Percentiles rank a stretch among this genome's conserved stretches.
Conservation (phyloP, 768 basidiomycete genomes). For the Bullera alba region DNA sequence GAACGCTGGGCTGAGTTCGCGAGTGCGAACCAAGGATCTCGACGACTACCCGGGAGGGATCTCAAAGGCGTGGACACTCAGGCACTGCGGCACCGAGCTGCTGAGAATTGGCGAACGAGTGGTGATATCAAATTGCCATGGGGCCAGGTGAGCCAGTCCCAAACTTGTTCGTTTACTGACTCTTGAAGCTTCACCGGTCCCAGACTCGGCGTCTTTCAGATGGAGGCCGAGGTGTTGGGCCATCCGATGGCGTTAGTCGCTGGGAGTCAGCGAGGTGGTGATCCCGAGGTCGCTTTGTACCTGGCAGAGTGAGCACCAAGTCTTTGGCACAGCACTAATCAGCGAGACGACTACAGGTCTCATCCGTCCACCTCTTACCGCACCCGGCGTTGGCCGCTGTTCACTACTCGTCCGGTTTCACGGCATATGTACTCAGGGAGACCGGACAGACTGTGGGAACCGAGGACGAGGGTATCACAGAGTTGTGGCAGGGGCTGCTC, state of each 20-base stretch:
- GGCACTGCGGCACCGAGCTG: not conserved
- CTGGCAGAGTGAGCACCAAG: slow-evolving; percentile 25
- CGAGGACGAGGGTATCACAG: slow-evolving; percentile 20
- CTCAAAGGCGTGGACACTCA: slow-evolving; percentile 3
- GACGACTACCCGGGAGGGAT: slow-evolving; percentile 19
- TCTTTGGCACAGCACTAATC: not conserved
- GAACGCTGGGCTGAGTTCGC: not conserved
- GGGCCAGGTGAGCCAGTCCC: slow-evolving; percentile 19
- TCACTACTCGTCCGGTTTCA: slow-evolving; percentile 12
- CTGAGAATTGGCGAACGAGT: slow-evolving; percentile 16
- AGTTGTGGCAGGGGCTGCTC: slow-evolving; percentile 32
- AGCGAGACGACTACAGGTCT: slow-evolving; percentile 19
- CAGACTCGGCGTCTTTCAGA: slow-evolving; percentile 7
- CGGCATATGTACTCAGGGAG: slow-evolving; percentile 24
- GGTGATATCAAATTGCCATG: slow-evolving; percentile 20
- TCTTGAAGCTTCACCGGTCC: slow-evolving; percentile 19
- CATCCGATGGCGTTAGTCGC: too few relatives aligned
- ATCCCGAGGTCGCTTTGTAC: slow-evolving; percentile 14
- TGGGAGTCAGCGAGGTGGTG: not conserved
- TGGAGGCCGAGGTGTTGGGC: slow-evolving; percentile 27
- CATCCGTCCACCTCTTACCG: slow-evolving; percentile 13
- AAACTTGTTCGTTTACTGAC: not conserved
- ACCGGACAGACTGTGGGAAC: slow-evolving; percentile 28
- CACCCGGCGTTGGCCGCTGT: slow-evolving; percentile 20
- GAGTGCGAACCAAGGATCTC: slow-evolving; percentile 20